These are phyloP conservation scores for Eragrostis nindensis DNA, from an alignment of 176 grass and related monocot species.

Conservation along the genomic window DNA sequence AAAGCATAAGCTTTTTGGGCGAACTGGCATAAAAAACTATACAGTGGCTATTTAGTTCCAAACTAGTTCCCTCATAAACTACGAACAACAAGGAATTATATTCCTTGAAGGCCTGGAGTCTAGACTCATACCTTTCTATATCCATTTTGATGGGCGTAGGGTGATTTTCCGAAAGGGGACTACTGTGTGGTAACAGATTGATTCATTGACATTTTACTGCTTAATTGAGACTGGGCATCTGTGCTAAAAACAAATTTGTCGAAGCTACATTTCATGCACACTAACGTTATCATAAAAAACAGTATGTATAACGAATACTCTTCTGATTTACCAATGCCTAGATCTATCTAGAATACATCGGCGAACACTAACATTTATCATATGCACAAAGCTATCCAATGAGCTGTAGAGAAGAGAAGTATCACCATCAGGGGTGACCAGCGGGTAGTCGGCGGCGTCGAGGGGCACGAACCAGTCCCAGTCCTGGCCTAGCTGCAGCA, in stretches of 20 bases:
- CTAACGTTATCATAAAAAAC: not conserved
- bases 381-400: constrained; percentile 8
- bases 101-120: not conserved
- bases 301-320: not conserved
- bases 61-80: not conserved
- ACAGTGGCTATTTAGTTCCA: not conserved
- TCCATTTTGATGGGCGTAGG: not conserved
- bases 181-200: not conserved
- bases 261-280: not conserved
- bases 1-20: not conserved
- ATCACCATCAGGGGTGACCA: constrained; percentile 79
- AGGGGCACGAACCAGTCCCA: constrained; percentile 97
- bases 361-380: not conserved
- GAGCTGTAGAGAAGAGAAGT: constrained; percentile 26
- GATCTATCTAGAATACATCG: constrained; percentile 17
- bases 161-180: not conserved
- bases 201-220: not conserved
- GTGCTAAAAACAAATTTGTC: not conserved
- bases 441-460: constrained; percentile 83
- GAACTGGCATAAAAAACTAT: not conserved
- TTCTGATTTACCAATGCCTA: not conserved
- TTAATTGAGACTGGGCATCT: not conserved
- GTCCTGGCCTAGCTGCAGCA: constrained; percentile 55
- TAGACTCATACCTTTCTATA: not conserved
- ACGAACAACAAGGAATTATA: not conserved